Conservation (phyloP, 352 stramenopile species). For the Pythium monospermum region DNA sequence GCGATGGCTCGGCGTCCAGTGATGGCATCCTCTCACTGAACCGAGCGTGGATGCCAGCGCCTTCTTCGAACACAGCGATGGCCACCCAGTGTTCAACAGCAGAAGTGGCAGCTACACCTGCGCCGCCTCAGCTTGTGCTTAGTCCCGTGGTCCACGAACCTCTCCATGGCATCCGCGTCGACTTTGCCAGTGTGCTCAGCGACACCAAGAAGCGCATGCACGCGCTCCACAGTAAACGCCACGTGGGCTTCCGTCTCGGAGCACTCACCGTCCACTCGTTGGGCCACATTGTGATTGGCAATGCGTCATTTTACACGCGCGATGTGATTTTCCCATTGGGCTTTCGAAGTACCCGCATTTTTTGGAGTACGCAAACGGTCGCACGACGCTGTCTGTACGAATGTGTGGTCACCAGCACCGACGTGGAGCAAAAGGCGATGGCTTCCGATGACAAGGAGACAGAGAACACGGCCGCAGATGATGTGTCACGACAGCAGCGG, state of each 20-base stretch:
- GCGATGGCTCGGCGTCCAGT: not conserved
- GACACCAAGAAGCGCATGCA: slow-evolving; percentile 71
- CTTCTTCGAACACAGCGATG: not conserved
- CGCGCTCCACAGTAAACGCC: slow-evolving; percentile 36
- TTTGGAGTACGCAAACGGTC: slow-evolving; percentile 78
- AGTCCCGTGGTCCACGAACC: slow-evolving; percentile 18
- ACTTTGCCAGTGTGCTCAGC: slow-evolving; percentile 18
- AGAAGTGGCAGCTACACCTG: not conserved
- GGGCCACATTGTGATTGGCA: slow-evolving; percentile 70
- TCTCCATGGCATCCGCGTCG: slow-evolving; percentile 14
- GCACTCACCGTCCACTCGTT: slow-evolving; percentile 79
- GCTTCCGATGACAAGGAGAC: too few relatives aligned
- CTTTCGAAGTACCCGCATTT: slow-evolving; percentile 90
- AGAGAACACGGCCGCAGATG: slow-evolving; percentile 23
- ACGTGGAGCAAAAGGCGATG: slow-evolving; percentile 47
- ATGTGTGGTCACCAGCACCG: slow-evolving; percentile 81
- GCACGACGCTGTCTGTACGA: slow-evolving; percentile 86
- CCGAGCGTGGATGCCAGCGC: not conserved
- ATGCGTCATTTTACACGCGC: slow-evolving; percentile 82
- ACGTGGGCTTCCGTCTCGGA: slow-evolving; percentile 65
- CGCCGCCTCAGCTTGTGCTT: slow-evolving; percentile 1
- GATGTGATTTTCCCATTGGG: slow-evolving; percentile 86
- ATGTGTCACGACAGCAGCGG: slow-evolving; percentile 6
- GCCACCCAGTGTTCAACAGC: not conserved
- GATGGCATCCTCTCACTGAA: not conserved